A percentile compares a stretch with the other conserved stretches of the same genome.
Evolutionary conservation across 2,329 filamentous ascomycete genomes (phyloP).

Genomic region (Paracamarosporium sp.): DNA sequence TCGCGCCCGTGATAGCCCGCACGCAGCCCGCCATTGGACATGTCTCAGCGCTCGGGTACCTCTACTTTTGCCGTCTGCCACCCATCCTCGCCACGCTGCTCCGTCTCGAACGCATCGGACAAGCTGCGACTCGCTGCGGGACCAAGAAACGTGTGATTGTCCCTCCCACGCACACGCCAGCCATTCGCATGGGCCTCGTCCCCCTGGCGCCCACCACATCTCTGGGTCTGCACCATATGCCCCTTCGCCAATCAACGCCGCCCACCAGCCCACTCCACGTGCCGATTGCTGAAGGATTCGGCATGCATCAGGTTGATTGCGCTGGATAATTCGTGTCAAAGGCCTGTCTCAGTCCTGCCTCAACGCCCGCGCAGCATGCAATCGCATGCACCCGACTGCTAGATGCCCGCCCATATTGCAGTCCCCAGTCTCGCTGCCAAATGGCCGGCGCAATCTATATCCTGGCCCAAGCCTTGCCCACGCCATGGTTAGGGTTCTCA

Average conservation of each 20-base stretch:
- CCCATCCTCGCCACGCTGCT: slow-evolving; percentile 15
- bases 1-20: too few relatives aligned
- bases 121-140: slow-evolving; percentile 4
- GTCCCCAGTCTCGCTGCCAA: slow-evolving; percentile 8
- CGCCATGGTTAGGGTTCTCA: slow-evolving; percentile 30
- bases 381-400: slow-evolving; percentile 7
- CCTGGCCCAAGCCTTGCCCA: slow-evolving; percentile 16
- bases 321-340: slow-evolving; percentile 10
- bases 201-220: neutral
- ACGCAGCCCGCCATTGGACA: too few relatives aligned
- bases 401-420: slow-evolving; percentile 23
- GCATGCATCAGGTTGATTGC: slow-evolving; percentile 23
- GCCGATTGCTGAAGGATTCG: slow-evolving; percentile 9
- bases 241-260: neutral
- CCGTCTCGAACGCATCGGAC: slow-evolving; percentile 8
- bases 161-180: slow-evolving; percentile 2
- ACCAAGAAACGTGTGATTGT: slow-evolving; percentile 7
- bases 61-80: slow-evolving; percentile 18
- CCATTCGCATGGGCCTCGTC: neutral
- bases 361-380: slow-evolving; percentile 6
- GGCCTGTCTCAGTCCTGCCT: slow-evolving; percentile 22
- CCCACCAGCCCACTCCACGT: neutral
- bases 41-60: slow-evolving; percentile 29
- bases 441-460: slow-evolving; percentile 9
- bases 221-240: neutral